Evolutionary conservation across 1,284 basidiomycete species (phyloP), one percentile per base, ranked within the genome.

Genomic region (Cutaneotrichosporon sp.): DNA sequence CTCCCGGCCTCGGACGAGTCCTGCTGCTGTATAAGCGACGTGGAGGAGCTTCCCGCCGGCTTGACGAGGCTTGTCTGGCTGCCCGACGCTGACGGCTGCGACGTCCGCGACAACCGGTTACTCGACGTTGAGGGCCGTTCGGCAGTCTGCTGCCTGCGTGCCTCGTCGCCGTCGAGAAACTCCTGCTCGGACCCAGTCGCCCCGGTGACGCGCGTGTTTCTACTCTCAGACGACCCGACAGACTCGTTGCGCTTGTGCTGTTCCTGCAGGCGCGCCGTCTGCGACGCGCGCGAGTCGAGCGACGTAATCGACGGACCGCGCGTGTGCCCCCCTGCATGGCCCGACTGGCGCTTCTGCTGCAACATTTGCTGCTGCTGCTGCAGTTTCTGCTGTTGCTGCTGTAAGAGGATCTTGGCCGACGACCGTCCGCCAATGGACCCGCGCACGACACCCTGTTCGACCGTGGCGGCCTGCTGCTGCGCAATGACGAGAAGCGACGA

Each of bases 121-220:
- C 47, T 47, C 15, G 26, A 30, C 46, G 43, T 48, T 20, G 20
- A 22, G n/a, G 43, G 30, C 14, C 30, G 43, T 7, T 50, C 49
- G 23, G 44, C 46, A 20, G 43, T 40, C 21, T 38, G 38, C 26
- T 5, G 26, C 10, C 26, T 30, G 22, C 26, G 58, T 34, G 39
- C 52, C 46, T 58, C 59, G n/a, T 68, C 61, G 23, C 58, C 49
- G 39, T 66, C 67, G 37, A 63, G 49, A 38, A 69, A 64, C 56
- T 75, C 73, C 26, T 72, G 64, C 46, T 72, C 70, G 13, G 73
- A 42, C 0, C 67, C 67, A 18, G 51, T 50, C 3, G 45, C 37
- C 0, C 66, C 67, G 18, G 51, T 51, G 13, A 41, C 37, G 9
- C 48, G 50, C 37, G 56, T 52, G n/a, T 36, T 36, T 12, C 42